Percentiles rank a stretch among this genome's conserved stretches.
phyloP scores from a whole-genome alignment of 164 flowering plant species.

The Amborella trichopoda region DNA sequence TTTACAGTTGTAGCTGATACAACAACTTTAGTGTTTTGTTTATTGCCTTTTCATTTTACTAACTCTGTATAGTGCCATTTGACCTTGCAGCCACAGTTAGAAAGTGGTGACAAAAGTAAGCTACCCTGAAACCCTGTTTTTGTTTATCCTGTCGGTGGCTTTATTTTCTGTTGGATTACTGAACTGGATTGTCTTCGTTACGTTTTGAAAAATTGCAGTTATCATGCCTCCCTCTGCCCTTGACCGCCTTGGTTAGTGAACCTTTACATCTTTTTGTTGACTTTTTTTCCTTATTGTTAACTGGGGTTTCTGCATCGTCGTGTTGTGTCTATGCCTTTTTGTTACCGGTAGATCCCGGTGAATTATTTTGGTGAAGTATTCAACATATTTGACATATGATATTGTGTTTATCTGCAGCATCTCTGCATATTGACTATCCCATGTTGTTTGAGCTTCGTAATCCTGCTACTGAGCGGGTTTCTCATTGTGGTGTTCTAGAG shows the following conservation, averaged over 20 bases:
- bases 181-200: background rate
- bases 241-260: constrained; percentile 50
- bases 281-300: too few species aligned
- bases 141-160: too few species aligned
- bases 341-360: too few species aligned
- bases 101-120: constrained; percentile 77
- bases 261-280: background rate
- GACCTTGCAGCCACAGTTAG: constrained; percentile 59
- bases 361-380: too few species aligned
- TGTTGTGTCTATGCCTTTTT: too few species aligned
- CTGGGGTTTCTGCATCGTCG: too few species aligned
- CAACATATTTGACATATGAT: too few species aligned
- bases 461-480: constrained; percentile 58
- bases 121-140: constrained; percentile 1
- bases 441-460: constrained; percentile 92
- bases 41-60: too few species aligned
- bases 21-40: too few species aligned
- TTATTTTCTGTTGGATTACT: background rate
- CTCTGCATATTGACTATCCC: constrained; percentile 82
- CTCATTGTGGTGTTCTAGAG: constrained; percentile 97
- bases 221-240: constrained; percentile 82
- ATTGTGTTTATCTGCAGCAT: constrained; percentile 34
- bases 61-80: too few species aligned
- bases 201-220: too few species aligned
- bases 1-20: too few species aligned